Evolutionary conservation across 352 stramenopile genomes (phyloP), one percentile per base, ranked within the genome.

Genomic region (Phytophthora citrophthora): DNA sequence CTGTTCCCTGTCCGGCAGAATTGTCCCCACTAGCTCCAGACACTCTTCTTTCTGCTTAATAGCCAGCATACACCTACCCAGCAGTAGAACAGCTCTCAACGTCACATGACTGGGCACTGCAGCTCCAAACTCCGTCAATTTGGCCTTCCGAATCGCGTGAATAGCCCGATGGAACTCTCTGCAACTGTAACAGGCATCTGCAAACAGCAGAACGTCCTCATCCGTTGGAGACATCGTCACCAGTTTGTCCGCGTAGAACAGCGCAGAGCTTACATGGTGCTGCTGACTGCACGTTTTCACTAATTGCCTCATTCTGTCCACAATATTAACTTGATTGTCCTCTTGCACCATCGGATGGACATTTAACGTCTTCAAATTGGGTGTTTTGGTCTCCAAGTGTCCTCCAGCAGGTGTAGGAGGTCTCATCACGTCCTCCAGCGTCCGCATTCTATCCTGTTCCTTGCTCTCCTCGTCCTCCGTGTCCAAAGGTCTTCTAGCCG

Each of bases 21-120:
- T 72, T 9, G 72, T 74, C 10, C 64, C 67, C 3, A 96, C 43
- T 4, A 95, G 6, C 15, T 93, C 84, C 16, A 95, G 58, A 68
- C 87, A 94, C 47, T 94, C 86, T 40, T 96, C 86, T 41, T 88
- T 91, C 48, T 95, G 83, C 41, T 95, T 91, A 39, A 93, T 90
- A 18, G 79, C 77, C 41, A 94, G 45, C 88, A 93, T 91, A 38
- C 86, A 88, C 40, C 84, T 88, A 8, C 83, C 85, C 1, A 91
- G 55, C 23, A 96, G 49, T 26, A 91, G 45, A 49, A 68, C 74
- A 18, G 88, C 82, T 29, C 74, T 56, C 13, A 96, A 53, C 7
- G 74, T 83, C 32, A 72, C 49, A 8, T 56, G 48, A 11, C 67
- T 65, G 4, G 46, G 51, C 18, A 68, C 5, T 39, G 23, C 10